These are phyloP conservation scores for Clavulina sp. DNA, from an alignment of 768 basidiomycete species.

Conservation along the genomic window DNA sequence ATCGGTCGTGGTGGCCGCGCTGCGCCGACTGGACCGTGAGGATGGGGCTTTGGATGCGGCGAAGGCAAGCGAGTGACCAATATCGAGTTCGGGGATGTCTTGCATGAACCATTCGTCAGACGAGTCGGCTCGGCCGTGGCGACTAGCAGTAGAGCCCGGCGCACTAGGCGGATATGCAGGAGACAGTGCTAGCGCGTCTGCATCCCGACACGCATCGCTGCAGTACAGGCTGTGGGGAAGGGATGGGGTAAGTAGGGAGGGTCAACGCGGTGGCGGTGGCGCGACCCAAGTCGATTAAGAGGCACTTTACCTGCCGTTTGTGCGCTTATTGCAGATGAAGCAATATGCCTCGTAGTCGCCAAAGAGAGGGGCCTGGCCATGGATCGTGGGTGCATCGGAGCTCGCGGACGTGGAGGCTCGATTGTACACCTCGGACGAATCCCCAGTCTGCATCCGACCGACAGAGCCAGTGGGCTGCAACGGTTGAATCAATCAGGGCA, in stretches of 20 bases:
- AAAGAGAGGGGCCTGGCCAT: neutral
- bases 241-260: neutral
- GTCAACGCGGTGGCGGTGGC: neutral
- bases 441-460: too few relatives aligned
- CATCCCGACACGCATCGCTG: slow-evolving; percentile 11
- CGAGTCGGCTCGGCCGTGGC: too few relatives aligned
- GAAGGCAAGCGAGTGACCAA: too few relatives aligned
- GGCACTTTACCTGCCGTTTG: neutral
- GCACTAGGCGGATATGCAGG: neutral
- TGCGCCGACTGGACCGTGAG: too few relatives aligned
- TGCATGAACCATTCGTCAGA: too few relatives aligned
- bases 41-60: too few relatives aligned
- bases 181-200: slow-evolving; percentile 7
- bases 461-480: too few relatives aligned
- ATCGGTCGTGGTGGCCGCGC: too few relatives aligned
- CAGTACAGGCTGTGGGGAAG: slow-evolving; percentile 10
- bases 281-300: neutral
- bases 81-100: too few relatives aligned
- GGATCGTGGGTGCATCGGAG: neutral
- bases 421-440: too few relatives aligned
- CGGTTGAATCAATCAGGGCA: too few relatives aligned
- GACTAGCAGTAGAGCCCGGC: too few relatives aligned
- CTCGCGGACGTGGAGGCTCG: neutral
- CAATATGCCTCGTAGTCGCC: neutral
- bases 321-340: neutral